These are phyloP conservation scores for Camillea tinctor DNA, from an alignment of 2,329 filamentous ascomycete species.

Conservation along the genomic window DNA sequence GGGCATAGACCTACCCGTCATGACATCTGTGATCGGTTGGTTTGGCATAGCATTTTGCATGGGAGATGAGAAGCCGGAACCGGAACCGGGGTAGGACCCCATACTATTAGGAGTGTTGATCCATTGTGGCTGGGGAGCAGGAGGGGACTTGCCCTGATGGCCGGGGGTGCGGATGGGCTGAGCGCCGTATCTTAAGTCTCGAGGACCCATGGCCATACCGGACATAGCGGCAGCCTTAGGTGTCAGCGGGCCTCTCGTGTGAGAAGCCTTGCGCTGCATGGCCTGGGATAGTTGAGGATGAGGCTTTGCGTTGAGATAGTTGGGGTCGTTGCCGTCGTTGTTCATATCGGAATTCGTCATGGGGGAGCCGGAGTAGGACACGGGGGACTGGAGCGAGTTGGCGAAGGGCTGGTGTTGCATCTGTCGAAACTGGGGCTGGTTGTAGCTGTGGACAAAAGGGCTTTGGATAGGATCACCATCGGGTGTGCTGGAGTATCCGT, in stretches of 20 bases:
- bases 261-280: slow-evolving; percentile 72
- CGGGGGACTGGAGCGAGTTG: slow-evolving; percentile 52
- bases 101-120: slow-evolving; percentile 82
- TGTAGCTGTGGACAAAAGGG: slow-evolving; percentile 78
- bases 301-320: slow-evolving; percentile 57
- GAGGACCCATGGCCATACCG: slow-evolving; percentile 64
- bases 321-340: slow-evolving; percentile 49
- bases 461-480: slow-evolving; percentile 91
- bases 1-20: slow-evolving; percentile 86
- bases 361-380: slow-evolving; percentile 51
- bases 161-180: slow-evolving; percentile 74
- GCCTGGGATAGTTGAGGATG: slow-evolving; percentile 59
- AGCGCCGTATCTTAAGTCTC: slow-evolving; percentile 70
- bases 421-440: slow-evolving; percentile 72
- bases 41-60: slow-evolving; percentile 65
- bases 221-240: slow-evolving; percentile 72
- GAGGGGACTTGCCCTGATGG: slow-evolving; percentile 76
- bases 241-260: slow-evolving; percentile 76
- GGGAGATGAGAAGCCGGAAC: slow-evolving; percentile 86
- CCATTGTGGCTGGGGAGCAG: slow-evolving; percentile 92
- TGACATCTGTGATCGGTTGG: slow-evolving; percentile 81
- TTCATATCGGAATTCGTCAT: slow-evolving; percentile 49
- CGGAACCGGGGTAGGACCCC: slow-evolving; percentile 84
- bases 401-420: slow-evolving; percentile 60
- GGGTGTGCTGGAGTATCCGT: slow-evolving; percentile 85